Percentiles rank a stretch among this genome's conserved stretches.
Conservation (phyloP, 768 basidiomycete species). For the Mycena venus region DNA sequence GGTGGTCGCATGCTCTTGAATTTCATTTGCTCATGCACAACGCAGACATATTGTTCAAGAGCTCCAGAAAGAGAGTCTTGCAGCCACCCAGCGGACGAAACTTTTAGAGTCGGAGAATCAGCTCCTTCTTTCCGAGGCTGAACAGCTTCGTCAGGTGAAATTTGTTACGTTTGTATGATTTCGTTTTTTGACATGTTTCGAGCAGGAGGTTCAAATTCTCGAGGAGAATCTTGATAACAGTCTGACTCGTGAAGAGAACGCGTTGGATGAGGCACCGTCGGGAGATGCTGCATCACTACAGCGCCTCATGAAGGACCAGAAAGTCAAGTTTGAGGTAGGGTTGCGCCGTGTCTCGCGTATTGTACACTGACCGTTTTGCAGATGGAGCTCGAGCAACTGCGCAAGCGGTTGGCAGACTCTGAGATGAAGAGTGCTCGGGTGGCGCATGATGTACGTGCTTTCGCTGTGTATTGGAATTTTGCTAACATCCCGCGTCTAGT, state of each 20-base stretch:
- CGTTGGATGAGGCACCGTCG: slow-evolving; percentile 37
- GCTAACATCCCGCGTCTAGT: slow-evolving; percentile 56
- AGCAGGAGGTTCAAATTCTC: slow-evolving; percentile 81
- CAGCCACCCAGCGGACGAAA: slow-evolving; percentile 72
- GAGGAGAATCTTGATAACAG: slow-evolving; percentile 82
- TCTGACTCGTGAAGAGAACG: slow-evolving; percentile 64
- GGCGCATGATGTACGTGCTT: slow-evolving; percentile 72
- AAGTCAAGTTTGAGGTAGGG: slow-evolving; percentile 65
- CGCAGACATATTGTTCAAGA: slow-evolving; percentile 88
- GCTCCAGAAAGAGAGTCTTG: slow-evolving; percentile 84
- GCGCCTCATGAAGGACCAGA: slow-evolving; percentile 61
- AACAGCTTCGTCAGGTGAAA: slow-evolving; percentile 80
- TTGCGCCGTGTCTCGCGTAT: background rate
- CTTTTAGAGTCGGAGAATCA: slow-evolving; percentile 85
- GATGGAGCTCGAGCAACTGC: slow-evolving; percentile 77
- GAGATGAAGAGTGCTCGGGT: slow-evolving; percentile 83
- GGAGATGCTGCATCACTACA: slow-evolving; percentile 57
- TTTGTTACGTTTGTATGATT: background rate
- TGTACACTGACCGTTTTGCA: slow-evolving; percentile 39
- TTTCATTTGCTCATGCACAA: background rate
- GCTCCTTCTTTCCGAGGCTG: slow-evolving; percentile 72
- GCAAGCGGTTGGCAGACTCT: slow-evolving; percentile 74
- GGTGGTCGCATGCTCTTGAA: slow-evolving; percentile 24
- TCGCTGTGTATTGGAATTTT: background rate
- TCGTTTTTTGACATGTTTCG: slow-evolving; percentile 3